phyloP scores from a whole-genome alignment of 1,284 basidiomycete species.

The Sanghuangporus weigelae region DNA sequence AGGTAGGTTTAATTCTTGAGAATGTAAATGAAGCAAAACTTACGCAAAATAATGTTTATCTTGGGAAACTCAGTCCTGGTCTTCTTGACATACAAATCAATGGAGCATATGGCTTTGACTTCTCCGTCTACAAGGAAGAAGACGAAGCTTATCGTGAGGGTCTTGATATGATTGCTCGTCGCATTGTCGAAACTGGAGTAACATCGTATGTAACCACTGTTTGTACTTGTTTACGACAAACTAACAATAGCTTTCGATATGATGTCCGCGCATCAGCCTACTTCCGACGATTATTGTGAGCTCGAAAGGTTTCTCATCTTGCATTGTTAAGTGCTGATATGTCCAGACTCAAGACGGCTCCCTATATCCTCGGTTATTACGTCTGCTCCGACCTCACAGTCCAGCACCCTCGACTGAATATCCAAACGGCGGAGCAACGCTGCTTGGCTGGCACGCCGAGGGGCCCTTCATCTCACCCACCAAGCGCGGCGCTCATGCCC shows the following conservation, averaged over 20 bases:
- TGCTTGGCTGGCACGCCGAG: conserved; percentile 86
- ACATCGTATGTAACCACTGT: conserved; percentile 58
- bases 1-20: conserved; percentile 36
- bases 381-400: conserved; percentile 58
- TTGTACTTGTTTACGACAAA: background rate
- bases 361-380: conserved; percentile 62
- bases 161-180: conserved; percentile 64
- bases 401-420: conserved; percentile 37
- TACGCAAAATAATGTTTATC: background rate
- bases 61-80: conserved; percentile 49
- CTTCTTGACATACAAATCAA: conserved; percentile 81
- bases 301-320: conserved; percentile 16
- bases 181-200: conserved; percentile 83
- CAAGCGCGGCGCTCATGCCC: conserved; percentile 79
- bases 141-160: conserved; percentile 66
- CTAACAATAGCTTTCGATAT: background rate
- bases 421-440: conserved; percentile 39
- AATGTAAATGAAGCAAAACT: background rate
- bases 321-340: background rate
- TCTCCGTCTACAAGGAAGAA: conserved; percentile 71
- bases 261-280: conserved; percentile 35
- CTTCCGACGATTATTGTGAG: conserved; percentile 75
- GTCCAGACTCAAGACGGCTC: conserved; percentile 68
- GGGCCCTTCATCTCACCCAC: conserved; percentile 80
- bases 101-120: conserved; percentile 87